phyloP scores from a whole-genome alignment of 1,139 yeast species.

The Pichia kudriavzevii region DNA sequence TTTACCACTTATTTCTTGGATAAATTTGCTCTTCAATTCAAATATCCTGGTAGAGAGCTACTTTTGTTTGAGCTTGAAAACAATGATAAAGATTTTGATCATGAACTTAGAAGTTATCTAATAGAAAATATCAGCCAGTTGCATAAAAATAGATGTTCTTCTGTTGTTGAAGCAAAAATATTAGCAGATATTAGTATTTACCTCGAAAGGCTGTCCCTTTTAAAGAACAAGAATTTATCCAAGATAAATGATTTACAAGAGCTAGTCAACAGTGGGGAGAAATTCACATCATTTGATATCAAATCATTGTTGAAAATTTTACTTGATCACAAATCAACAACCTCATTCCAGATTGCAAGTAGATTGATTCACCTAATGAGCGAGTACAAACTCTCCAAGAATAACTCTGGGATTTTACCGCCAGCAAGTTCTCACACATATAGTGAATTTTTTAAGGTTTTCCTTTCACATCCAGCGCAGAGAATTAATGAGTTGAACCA shows the following conservation, averaged over 20 bases:
- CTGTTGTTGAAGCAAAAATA: constrained; percentile 20
- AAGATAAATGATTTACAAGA: constrained; percentile 13
- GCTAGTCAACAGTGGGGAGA: constrained; percentile 17
- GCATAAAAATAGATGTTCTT: constrained; percentile 11
- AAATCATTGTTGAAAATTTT: constrained; percentile 18
- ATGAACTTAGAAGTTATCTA: constrained; percentile 16
- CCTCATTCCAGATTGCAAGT: constrained; percentile 18
- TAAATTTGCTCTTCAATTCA: constrained; percentile 11
- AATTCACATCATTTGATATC: constrained; percentile 21
- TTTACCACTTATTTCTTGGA: constrained; percentile 18
- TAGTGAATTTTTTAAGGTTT: constrained; percentile 19
- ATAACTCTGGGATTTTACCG: constrained; percentile 21
- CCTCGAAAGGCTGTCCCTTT: constrained; percentile 8
- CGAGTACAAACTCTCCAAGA: constrained; percentile 12
- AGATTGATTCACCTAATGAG: constrained; percentile 20
- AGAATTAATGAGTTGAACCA: constrained; percentile 19
- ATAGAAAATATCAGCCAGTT: constrained; percentile 12
- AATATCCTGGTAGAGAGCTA: constrained; percentile 22
- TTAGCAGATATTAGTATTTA: constrained; percentile 17
- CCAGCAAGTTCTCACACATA: constrained; percentile 23
- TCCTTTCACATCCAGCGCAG: constrained; percentile 21
- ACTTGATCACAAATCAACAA: constrained; percentile 17
- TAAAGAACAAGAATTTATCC: constrained; percentile 6
- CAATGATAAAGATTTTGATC: constrained; percentile 1
- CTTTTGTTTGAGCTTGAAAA: constrained; percentile 15